Evolutionary conservation across 116 monocot genomes (phyloP).

Genomic region (Dioscorea cayenensis): DNA sequence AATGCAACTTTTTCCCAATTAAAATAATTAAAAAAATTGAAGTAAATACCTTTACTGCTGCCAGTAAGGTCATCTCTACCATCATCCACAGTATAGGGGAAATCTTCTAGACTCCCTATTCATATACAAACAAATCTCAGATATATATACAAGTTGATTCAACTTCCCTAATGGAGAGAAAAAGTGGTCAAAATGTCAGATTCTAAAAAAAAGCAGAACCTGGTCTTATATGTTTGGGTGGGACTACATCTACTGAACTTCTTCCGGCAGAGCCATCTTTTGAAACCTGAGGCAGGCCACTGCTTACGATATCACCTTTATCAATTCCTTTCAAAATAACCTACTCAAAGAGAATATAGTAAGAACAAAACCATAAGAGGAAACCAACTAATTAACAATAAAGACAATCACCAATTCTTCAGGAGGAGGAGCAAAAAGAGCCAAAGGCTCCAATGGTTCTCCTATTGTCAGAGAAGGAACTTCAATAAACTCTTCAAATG

Average conservation of each 20-base stretch:
- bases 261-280: constrained; percentile 65
- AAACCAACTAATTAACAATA: not conserved
- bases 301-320: constrained; percentile 78
- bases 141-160: not conserved
- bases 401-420: constrained; percentile 72
- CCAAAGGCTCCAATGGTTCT: constrained; percentile 61
- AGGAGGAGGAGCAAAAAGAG: constrained; percentile 57
- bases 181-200: not conserved
- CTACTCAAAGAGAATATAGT: constrained; percentile 27
- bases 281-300: constrained; percentile 41
- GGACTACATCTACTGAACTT: constrained; percentile 20
- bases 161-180: not conserved
- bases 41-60: constrained; percentile 14
- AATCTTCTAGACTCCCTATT: constrained; percentile 48
- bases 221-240: constrained; percentile 23
- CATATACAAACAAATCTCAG: not conserved
- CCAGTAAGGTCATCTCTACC: constrained; percentile 15
- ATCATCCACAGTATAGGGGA: constrained; percentile 32
- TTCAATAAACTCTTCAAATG: constrained; percentile 39
- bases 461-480: constrained; percentile 54
- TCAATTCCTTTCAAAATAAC: constrained; percentile 84
- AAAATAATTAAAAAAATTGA: not conserved
- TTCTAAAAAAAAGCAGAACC: constrained; percentile 16
- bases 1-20: too few relatives aligned
- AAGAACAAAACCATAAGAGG: not conserved